These are phyloP conservation scores for Dictyostelium citrinum DNA, from an alignment of 78 protist genomes.

Conservation along the genomic window DNA sequence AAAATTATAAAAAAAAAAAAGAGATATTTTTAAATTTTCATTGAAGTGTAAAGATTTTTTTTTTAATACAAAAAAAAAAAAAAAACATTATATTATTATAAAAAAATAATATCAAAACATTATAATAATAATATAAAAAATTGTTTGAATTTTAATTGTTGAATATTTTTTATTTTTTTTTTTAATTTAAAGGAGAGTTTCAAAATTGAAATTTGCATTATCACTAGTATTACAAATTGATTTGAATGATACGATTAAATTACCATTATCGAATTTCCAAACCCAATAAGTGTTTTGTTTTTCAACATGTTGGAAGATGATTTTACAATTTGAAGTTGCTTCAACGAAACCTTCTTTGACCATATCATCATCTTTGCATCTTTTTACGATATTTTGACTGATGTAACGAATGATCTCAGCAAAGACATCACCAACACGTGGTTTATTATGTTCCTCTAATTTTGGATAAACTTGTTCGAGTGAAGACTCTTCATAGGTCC, in stretches of 20 bases:
- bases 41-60: too few relatives aligned
- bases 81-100: too few relatives aligned
- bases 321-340: neutral
- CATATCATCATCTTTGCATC: constrained; percentile 49
- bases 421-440: constrained; percentile 20
- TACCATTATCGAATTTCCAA: neutral
- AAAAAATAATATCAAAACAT: too few relatives aligned
- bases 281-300: constrained; percentile 28
- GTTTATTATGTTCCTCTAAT: neutral
- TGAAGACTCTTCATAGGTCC: constrained; percentile 20
- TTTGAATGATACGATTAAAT: constrained; percentile 17
- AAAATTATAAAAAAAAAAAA: too few relatives aligned
- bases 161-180: neutral
- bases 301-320: neutral
- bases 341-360: constrained; percentile 56
- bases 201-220: constrained; percentile 30
- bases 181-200: constrained; percentile 24
- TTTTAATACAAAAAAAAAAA: too few relatives aligned
- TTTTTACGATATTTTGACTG: constrained; percentile 7
- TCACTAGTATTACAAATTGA: constrained; percentile 21
- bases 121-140: too few relatives aligned
- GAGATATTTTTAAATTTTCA: too few relatives aligned
- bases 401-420: neutral
- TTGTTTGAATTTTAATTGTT: too few relatives aligned
- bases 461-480: constrained; percentile 17